Evolutionary conservation across 1,284 basidiomycete genomes (phyloP), one percentile per base, ranked within the genome.

Genomic region (Malassezia brasiliensis): DNA sequence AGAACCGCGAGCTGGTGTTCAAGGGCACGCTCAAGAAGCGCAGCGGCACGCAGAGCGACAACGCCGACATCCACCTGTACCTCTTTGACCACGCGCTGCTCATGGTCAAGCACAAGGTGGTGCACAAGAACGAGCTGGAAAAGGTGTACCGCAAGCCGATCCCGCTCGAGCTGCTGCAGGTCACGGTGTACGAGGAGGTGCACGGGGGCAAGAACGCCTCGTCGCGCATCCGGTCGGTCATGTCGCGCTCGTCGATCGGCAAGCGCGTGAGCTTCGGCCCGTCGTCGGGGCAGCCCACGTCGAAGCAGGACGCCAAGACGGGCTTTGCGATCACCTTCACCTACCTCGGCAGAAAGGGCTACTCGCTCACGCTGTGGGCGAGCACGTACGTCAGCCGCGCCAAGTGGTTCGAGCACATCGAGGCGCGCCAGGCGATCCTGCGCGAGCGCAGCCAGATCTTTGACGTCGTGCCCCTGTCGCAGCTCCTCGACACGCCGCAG

Each of bases 121-220:
- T 79, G 48, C 87, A 86, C 76, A 91, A 93, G 76, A 84, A 85
- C 53, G 91, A 96, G 65, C 87, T 91, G 68, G 86, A 84, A 77
- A 90, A 90, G 74, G 93, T 96, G 20, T 94, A 94, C 74, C 85
- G 90, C 64, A 83, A 87, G 87, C 94, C 94, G 0, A 96, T 98
- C 64, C 94, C 94, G 0, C 81, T 98, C 39, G 94, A 98, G 72
- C 81, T 99, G 1, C 82, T 99, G 15, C 81, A 88, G 47, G 82
- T 96, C 53, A 83, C 86, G 2, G 83, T 86, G 1, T 83, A 86
- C 2, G 88, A 90, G 61, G 88, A 90, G 44, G 66, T 76, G 44
- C 66, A 64, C 15, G 66, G 64, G 8, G 64, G 64, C 36, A 72
- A 72, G 42, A 68, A 68, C 36, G 60, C 34, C 45, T 57, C 59